phyloP scores from a whole-genome alignment of 2,329 filamentous ascomycete genomes.

The Orbilia quercus region DNA sequence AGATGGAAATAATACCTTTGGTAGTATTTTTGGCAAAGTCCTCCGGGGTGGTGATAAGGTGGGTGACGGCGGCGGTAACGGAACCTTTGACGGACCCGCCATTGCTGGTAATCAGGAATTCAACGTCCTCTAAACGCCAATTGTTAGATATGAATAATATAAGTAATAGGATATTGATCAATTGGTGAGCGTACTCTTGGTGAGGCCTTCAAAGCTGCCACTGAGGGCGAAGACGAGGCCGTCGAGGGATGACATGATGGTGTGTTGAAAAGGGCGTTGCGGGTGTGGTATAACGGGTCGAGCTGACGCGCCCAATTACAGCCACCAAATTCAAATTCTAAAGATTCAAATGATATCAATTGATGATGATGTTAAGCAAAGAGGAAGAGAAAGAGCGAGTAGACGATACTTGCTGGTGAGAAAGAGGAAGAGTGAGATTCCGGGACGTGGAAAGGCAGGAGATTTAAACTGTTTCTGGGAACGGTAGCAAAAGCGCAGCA shows the following conservation, averaged over 20 bases:
- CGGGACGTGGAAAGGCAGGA: slow-evolving; percentile 17
- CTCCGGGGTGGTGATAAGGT: slow-evolving; percentile 69
- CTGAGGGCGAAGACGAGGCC: slow-evolving; percentile 70
- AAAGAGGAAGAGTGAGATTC: slow-evolving; percentile 7
- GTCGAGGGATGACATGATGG: slow-evolving; percentile 63
- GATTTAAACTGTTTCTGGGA: slow-evolving; percentile 49
- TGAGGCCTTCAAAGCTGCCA: slow-evolving; percentile 70
- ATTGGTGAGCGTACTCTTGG: slow-evolving; percentile 65
- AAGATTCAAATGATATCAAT: slow-evolving; percentile 14
- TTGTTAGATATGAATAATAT: slow-evolving; percentile 31
- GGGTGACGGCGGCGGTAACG: slow-evolving; percentile 68
- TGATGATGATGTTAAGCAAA: slow-evolving; percentile 2
- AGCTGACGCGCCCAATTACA: slow-evolving; percentile 29
- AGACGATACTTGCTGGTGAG: slow-evolving; percentile 13
- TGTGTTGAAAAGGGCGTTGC: slow-evolving; percentile 21
- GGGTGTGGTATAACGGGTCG: slow-evolving; percentile 8
- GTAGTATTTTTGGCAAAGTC: slow-evolving; percentile 67
- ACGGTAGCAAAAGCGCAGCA: slow-evolving; percentile 40
- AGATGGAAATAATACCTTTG: slow-evolving; percentile 64
- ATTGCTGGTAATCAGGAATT: slow-evolving; percentile 65
- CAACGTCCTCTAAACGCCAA: slow-evolving; percentile 62
- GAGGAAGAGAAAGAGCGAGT: not conserved
- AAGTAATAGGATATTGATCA: slow-evolving; percentile 18
- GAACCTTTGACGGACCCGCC: slow-evolving; percentile 67
- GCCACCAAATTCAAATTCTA: slow-evolving; percentile 2